Evolutionary conservation across 768 basidiomycete species (phyloP).

Genomic region (Gloeopeniophorella convolvens): DNA sequence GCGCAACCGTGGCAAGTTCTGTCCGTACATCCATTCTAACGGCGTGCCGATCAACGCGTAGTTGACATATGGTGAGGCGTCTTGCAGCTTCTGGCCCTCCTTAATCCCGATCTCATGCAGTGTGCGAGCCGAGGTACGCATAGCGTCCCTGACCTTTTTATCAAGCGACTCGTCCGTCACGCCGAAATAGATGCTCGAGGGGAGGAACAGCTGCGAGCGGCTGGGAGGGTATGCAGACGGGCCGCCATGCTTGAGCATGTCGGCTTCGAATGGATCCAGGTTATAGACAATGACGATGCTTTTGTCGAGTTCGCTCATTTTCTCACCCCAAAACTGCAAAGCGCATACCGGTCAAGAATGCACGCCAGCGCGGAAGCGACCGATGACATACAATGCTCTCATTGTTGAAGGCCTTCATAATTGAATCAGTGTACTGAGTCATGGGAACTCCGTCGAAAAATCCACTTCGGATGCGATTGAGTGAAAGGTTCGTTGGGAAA

Average conservation of each 20-base stretch:
- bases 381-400: background rate
- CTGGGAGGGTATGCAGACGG: conserved; percentile 18
- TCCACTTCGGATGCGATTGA: too few species aligned
- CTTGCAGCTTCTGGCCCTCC: conserved; percentile 33
- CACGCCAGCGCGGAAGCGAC: background rate
- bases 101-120: conserved; percentile 40
- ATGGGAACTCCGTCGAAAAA: conserved; percentile 2
- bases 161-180: conserved; percentile 39
- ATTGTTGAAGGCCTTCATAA: conserved; percentile 5
- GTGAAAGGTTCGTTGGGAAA: too few species aligned
- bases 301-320: conserved; percentile 29
- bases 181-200: conserved; percentile 29
- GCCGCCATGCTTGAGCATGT: conserved; percentile 11
- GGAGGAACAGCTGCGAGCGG: conserved; percentile 8
- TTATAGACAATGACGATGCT: conserved; percentile 38
- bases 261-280: conserved; percentile 10
- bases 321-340: conserved; percentile 40
- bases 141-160: conserved; percentile 5
- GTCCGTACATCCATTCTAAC: conserved; percentile 43
- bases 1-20: conserved; percentile 36
- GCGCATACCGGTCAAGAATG: background rate
- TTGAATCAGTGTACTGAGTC: background rate
- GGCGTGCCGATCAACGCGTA: conserved; percentile 52
- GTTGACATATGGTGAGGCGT: conserved; percentile 49
- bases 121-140: conserved; percentile 2